Percentiles rank a stretch among this genome's conserved stretches.
phyloP scores from a whole-genome alignment of 108 stramenopile genomes.

The Nannochloropsis gaditana region DNA sequence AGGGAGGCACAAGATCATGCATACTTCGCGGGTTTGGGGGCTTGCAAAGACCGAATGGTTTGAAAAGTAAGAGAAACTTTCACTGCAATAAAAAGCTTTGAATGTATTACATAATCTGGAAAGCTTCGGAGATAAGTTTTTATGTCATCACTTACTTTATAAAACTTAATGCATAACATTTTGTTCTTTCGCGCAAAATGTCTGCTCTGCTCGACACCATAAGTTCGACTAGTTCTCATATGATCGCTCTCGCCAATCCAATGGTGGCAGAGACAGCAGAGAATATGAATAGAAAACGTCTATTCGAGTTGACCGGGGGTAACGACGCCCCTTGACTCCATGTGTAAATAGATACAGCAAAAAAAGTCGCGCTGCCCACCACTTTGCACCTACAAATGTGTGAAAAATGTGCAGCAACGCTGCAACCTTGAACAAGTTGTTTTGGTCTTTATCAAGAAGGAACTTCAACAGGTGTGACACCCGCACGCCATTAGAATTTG shows the following conservation, averaged over 20 bases:
- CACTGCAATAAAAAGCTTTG: too few species aligned
- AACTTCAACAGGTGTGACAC: too few species aligned
- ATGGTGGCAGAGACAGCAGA: not conserved
- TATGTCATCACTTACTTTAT: too few species aligned
- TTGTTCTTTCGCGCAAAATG: not conserved
- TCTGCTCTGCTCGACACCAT: not conserved
- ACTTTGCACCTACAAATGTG: not conserved
- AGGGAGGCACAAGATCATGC: not conserved
- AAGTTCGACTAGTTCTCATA: not conserved
- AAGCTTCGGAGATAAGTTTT: too few species aligned
- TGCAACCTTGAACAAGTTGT: not conserved
- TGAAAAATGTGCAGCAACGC: not conserved
- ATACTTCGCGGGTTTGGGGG: conserved; percentile 1
- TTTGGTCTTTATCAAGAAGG: too few species aligned
- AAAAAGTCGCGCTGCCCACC: not conserved
- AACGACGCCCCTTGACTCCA: not conserved
- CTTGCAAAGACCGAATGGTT: not conserved
- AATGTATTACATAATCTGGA: too few species aligned
- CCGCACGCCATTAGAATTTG: too few species aligned
- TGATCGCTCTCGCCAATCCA: not conserved
- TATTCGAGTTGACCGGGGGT: not conserved
- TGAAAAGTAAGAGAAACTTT: too few species aligned
- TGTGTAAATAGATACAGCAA: conserved; percentile 12
- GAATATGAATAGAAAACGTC: not conserved
- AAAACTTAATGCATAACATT: too few species aligned